Base-by-base conservation (phyloP, 1,284 basidiomycete species). In the Tausonia pullulans region DNA sequence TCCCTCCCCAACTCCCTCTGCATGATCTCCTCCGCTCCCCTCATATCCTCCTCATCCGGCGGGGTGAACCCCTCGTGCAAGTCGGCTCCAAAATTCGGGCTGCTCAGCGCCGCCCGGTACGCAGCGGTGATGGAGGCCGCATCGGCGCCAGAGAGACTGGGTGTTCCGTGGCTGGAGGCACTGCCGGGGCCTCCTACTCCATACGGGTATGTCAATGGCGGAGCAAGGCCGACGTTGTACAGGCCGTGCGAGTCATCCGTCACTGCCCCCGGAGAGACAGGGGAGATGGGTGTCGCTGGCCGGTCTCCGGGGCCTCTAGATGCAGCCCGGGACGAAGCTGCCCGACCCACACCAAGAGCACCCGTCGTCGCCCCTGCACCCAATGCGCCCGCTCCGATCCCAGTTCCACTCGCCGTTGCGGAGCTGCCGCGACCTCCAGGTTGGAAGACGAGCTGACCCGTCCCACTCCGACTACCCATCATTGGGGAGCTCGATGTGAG, bases 91-190 rank as follows among this genome's bases (percentile, higher is more conserved):
- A 65, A 62, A 40, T 53, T 60, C 2, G 64, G 64, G 13, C 62
- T 60, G 11, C 53, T n/a, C 2, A 65, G 51, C 10, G 64, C 64
- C 41, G 55, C 46, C 4, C 64, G 52, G 50, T 58, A 65, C 0
- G 64, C 64, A 2, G 60, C 60, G 3, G 55, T 53, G 55, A 65
- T 65, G 27, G 40, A 46, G 6, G 60, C 60, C 13, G 64, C 64
- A 56, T 65, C 64, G 3, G 62, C 44, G 45, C 56, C 62, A 7
- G 51, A 54, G 39, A 64, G 44, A 9, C 51, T 46, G n/a, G 51
- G 44, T 1, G 62, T 58, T 7, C 41, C 55, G 14, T 44, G n/a
- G 14, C 27, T 46, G 4, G 43, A 45, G 7, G 48, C 41, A 4
- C 39, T n/a, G 1, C 50, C 9, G 3, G 56, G 8, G 4, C 44